Evolutionary conservation across 495 filamentous ascomycete species (phyloP).

Genomic region (Penicillium paradoxum): DNA sequence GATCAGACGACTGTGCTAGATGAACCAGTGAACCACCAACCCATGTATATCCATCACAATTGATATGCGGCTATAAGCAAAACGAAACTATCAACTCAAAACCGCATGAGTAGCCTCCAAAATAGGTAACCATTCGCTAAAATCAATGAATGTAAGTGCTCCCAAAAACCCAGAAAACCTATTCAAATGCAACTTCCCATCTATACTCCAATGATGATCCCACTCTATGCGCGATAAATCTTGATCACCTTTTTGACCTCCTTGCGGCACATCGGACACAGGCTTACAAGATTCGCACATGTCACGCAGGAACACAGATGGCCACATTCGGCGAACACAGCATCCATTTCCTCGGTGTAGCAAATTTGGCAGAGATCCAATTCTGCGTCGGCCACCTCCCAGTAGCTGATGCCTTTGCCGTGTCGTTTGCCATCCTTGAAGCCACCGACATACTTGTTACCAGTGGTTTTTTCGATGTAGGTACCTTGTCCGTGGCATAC

Average conservation of each 20-base stretch:
- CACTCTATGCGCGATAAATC: slow-evolving; percentile 45
- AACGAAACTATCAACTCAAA: slow-evolving; percentile 2
- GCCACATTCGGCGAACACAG: slow-evolving; percentile 61
- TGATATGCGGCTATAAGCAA: slow-evolving; percentile 4
- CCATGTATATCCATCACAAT: background rate
- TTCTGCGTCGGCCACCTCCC: slow-evolving; percentile 59
- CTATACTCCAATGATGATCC: slow-evolving; percentile 3
- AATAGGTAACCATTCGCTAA: slow-evolving; percentile 10
- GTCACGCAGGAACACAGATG: slow-evolving; percentile 60
- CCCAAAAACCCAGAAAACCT: background rate
- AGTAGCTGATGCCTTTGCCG: slow-evolving; percentile 60
- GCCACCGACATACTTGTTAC: slow-evolving; percentile 60
- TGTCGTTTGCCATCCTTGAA: slow-evolving; percentile 59
- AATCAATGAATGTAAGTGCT: slow-evolving; percentile 2
- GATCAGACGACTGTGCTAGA: background rate
- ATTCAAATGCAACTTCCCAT: slow-evolving; percentile 9
- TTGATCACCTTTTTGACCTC: slow-evolving; percentile 54
- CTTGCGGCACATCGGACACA: slow-evolving; percentile 62
- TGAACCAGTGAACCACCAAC: background rate
- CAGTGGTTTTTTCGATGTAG: slow-evolving; percentile 53
- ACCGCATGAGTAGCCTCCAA: background rate
- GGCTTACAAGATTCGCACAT: slow-evolving; percentile 58
- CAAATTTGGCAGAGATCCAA: slow-evolving; percentile 60
- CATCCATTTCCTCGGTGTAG: slow-evolving; percentile 57
- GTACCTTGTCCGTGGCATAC: slow-evolving; percentile 56